Evolutionary conservation across 345 rosid species (phyloP), one percentile per base, ranked within the genome.

Genomic region (Atalantia buxifolia): DNA sequence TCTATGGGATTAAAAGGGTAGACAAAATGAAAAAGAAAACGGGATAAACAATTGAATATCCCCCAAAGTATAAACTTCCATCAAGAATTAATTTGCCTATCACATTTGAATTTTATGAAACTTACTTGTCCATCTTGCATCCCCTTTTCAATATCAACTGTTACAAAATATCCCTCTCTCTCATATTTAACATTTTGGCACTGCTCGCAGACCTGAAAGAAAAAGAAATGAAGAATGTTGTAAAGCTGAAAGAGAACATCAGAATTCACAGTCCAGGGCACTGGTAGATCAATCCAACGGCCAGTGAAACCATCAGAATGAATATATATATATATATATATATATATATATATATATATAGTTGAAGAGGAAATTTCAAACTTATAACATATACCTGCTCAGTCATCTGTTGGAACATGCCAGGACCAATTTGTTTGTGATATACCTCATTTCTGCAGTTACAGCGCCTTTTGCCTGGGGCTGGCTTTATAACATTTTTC

Each of bases 351-450:
- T 36, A 36, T 36, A 36, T 36, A 36, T 36, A 36, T 36, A 35
- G 12, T 33, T n/a, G 71, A 66, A 13, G 24, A 56, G 9, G 4
- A 74, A 22, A 27, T 18, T 28, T 22, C 57, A 60, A 74, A 40
- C 22, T 74, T 40, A 25, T 22, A 55, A 45, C 24, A 33, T 31
- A 59, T 81, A 93, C 99, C 98, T 92, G 92, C 77, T 97, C 98
- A 33, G 98, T 94, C 98, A 94, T 97, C 85, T 97, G 99, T 80
- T 97, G 99, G 86, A 93, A 97, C 98, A 97, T 97, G 75, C 99
- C 98, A 7, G 99, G 99, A 84, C 98, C 99, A 83, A 97, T 92
- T 88, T 97, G 99, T 85, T 86, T 92, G 86, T 94, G 99, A 74
- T 94, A 94, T 75, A 97, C 96, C 86, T 97, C 98, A 84, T 97